Base-by-base conservation (phyloP, 352 stramenopile genomes). In the Phytophthora constricta region DNA sequence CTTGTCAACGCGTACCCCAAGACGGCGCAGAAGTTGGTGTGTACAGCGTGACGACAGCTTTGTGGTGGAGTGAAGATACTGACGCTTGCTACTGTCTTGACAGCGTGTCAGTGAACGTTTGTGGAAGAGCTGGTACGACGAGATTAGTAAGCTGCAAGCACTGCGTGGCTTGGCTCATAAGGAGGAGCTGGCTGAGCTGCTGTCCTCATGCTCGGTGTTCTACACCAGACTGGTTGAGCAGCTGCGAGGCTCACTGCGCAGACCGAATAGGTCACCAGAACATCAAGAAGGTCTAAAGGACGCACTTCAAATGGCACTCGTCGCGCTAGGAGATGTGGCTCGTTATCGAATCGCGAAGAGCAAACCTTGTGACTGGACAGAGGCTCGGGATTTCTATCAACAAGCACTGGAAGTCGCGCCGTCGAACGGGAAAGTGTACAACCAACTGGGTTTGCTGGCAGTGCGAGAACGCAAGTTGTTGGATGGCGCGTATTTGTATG, bases 91-190 rank as follows among this genome's bases (percentile, higher is more conserved):
- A 43, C 22, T 58, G 39, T 56, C 17, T 55, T 10, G 22, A n/a
- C 37, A 90, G 82, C 70, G 73, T 16, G 51, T 90, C 33, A 83
- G 83, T 46, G 69, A 87, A 34, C 74, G 73, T 3, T 65, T 93
- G 9, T 93, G 85, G 85, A 75, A 53, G 50, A 88, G 67, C 54
- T 93, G 83, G 82, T 88, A 92, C 57, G 73, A 76, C 2, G 70
- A 89, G 28, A 79, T 93, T 7, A 69, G 75, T 3, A 51, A 37
- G 0, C 61, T 87, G 7, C 70, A 84, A 52, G 34, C n/a, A 3
- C 43, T 48, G n/a, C 19, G 33, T 5, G 52, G 45, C 9, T 23
- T 11, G 8, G 26, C 28, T 16, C 23, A 17, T 5, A 19, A 28
- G 41, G 17, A 19, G 17, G 20, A 22, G n/a, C 16, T 55, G 8